Base-by-base conservation (phyloP, 495 filamentous ascomycete genomes). In the Hyaloscypha bicolor region DNA sequence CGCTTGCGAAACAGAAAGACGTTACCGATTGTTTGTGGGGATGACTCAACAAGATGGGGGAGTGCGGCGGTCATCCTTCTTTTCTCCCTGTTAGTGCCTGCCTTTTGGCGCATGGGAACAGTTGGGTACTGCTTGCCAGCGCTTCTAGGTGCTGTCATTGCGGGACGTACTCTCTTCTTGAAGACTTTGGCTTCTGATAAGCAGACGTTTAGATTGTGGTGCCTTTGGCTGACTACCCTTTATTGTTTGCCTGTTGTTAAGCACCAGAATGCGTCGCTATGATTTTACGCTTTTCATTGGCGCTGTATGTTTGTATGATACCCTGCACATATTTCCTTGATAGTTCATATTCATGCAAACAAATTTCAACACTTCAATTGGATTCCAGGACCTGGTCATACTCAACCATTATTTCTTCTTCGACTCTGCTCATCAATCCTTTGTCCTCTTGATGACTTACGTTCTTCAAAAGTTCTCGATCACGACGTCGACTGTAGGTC, bases 21-120 rank as follows among this genome's bases (percentile, higher is more conserved):
- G 0, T 22, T 77, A 21, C 79, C 82, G 1, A 68, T 85, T 3
- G 73, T 82, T 2, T 59, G 79, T 11, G 83, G 83, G 3, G 79
- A 85, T 21, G 60, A 35, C 25, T 59, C 71, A n/a, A 76, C 81
- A 1, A 74, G 85, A 6, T 76, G 74, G 71, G 69, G 69, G 0
- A 76, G 82, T 55, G 76, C 77, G 11, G 51, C 76, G 30, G 74
- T 72, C n/a, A 71, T 83, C 1, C 57, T 73, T 6, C 56, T 78
- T 29, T 87, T 83, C 83, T 76, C 78, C n/a, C 16, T 78, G 16
- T 69, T 64, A 2, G 80, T 78, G 64, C 62, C 76, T 1, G 32
- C 62, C 1, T 84, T 81, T 64, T 85, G 81, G 82, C n/a, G 21
- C 11, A 22, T 68, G 25, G 21, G 30, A 6, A 14, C 33, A 19